Conservation (phyloP, 2,329 filamentous ascomycete genomes). For the Penicillium sp. region DNA sequence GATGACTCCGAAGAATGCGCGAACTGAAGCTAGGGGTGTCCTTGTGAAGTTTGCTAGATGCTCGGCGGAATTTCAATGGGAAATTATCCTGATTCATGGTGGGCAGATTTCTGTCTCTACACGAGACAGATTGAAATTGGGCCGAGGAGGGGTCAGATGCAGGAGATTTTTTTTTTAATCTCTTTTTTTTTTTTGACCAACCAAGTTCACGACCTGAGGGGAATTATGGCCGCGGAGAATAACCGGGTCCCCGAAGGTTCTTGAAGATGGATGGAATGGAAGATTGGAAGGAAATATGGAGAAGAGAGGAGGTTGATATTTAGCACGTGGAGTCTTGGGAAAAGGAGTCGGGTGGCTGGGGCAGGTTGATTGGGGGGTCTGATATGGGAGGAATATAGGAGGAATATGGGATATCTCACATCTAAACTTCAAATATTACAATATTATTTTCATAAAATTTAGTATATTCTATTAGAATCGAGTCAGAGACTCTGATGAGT, state of each 20-base stretch:
- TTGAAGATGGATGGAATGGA: constrained; percentile 1
- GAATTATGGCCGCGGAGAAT: constrained; percentile 4
- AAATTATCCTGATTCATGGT: constrained; percentile 39
- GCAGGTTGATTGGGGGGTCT: background rate
- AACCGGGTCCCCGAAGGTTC: constrained; percentile 4
- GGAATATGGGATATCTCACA: too few species aligned
- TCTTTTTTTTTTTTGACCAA: background rate
- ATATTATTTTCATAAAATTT: background rate
- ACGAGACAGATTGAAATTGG: constrained; percentile 29
- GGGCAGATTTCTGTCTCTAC: constrained; percentile 24
- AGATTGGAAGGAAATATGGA: constrained; percentile 1
- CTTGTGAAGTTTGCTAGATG: constrained; percentile 46
- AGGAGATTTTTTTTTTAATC: constrained; percentile 4
- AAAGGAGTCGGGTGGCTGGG: constrained; percentile 12
- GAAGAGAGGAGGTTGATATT: constrained; percentile 5
- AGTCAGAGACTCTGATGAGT: background rate
- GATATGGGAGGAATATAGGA: too few species aligned
- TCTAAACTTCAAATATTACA: too few species aligned
- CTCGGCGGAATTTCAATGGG: constrained; percentile 40
- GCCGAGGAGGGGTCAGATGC: constrained; percentile 26
- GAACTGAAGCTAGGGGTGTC: constrained; percentile 43
- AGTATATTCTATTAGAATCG: background rate
- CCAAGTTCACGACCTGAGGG: background rate
- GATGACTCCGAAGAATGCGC: constrained; percentile 43
- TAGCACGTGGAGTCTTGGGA: constrained; percentile 9